Evolutionary conservation across 495 filamentous ascomycete species (phyloP).

Genomic region (Chaetomium tenue): DNA sequence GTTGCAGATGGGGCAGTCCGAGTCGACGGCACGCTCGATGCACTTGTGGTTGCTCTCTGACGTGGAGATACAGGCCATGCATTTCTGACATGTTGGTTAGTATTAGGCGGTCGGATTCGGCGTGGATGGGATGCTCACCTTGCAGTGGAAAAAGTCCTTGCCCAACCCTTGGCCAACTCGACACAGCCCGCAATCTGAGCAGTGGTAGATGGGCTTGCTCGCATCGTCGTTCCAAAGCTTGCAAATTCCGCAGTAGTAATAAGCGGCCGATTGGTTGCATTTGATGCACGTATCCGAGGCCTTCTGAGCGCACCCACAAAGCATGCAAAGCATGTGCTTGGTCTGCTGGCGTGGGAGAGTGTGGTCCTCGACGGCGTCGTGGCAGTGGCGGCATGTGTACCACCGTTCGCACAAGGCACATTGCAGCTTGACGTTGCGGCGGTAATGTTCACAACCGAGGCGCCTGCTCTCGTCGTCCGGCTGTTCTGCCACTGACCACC

Average conservation of each 20-base stretch:
- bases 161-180: conserved; percentile 86
- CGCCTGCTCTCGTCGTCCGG: conserved; percentile 49
- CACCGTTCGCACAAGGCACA: conserved; percentile 85
- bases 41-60: conserved; percentile 69
- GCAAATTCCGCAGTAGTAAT: conserved; percentile 92
- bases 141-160: conserved; percentile 97
- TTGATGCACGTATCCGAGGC: conserved; percentile 72
- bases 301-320: conserved; percentile 81
- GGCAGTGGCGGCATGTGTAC: conserved; percentile 95
- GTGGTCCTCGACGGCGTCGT: conserved; percentile 85
- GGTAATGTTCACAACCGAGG: conserved; percentile 89
- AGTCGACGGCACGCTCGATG: conserved; percentile 90
- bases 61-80: conserved; percentile 87
- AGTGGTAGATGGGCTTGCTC: conserved; percentile 93
- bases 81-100: conserved; percentile 57
- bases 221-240: conserved; percentile 96
- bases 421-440: conserved; percentile 92
- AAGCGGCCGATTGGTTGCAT: conserved; percentile 76
- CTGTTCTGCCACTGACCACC: conserved; percentile 31
- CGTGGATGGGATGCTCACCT: conserved; percentile 53
- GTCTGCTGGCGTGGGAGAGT: conserved; percentile 75
- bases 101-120: neutral
- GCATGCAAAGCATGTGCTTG: conserved; percentile 97
- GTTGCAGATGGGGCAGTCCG: conserved; percentile 96
- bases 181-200: conserved; percentile 94